Conservation (phyloP, 306 rosid species). For the Herpetospermum pedunculosum region DNA sequence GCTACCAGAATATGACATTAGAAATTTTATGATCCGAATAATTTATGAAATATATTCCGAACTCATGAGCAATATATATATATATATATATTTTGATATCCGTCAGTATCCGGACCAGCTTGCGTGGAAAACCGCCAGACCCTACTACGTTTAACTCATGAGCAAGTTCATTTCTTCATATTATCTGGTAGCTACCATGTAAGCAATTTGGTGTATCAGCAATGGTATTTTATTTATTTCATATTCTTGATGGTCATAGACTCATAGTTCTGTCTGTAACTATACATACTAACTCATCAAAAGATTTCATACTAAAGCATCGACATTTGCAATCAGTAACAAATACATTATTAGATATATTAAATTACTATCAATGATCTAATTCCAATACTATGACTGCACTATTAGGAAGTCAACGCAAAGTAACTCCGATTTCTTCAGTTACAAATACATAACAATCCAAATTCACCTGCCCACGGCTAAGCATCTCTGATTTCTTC, state of each 20-base stretch:
- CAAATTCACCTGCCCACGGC: slow-evolving; percentile 90
- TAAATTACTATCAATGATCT: neutral
- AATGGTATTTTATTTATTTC: neutral
- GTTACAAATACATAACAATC: neutral
- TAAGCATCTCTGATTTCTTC: slow-evolving; percentile 98
- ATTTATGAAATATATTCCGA: neutral
- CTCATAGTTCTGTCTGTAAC: neutral
- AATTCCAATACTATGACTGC: neutral
- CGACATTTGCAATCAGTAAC: neutral
- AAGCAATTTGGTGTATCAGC: neutral
- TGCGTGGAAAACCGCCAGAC: too few species aligned
- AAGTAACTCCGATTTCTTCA: neutral
- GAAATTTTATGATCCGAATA: neutral
- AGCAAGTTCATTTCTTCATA: neutral
- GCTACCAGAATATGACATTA: neutral
- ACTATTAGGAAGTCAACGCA: neutral
- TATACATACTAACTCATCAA: neutral
- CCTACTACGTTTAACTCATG: too few species aligned
- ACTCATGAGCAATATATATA: neutral
- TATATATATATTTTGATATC: too few species aligned
- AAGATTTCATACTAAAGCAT: neutral
- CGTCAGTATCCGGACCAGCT: too few species aligned
- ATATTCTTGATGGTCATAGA: neutral
- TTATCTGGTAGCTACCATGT: neutral
- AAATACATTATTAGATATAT: too few species aligned